Conservation (phyloP, 129 eudicot species). For the Artemisia argyi region DNA sequence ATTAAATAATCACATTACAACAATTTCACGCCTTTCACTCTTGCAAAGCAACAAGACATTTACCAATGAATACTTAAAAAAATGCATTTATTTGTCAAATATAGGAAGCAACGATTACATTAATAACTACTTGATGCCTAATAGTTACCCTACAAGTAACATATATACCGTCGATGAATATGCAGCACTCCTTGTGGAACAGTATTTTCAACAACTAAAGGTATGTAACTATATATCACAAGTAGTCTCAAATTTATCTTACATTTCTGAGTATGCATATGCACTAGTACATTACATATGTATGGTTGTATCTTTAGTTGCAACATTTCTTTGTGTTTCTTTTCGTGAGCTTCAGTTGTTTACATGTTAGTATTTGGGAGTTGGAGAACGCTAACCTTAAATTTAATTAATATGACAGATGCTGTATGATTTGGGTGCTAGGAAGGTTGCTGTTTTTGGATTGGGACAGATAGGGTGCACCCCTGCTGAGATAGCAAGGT, state of each 20-base stretch:
- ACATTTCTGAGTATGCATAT: not conserved
- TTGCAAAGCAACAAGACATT: constrained; percentile 27
- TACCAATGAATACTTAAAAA: constrained; percentile 21
- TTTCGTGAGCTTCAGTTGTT: too few species aligned
- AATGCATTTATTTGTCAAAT: constrained; percentile 38
- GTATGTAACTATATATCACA: constrained; percentile 19
- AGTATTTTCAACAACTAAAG: constrained; percentile 36
- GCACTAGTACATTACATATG: too few species aligned
- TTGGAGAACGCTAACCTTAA: not conserved
- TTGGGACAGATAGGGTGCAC: constrained; percentile 43
- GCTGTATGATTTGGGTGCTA: constrained; percentile 46
- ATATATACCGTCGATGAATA: constrained; percentile 26
- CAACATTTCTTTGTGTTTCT: too few species aligned
- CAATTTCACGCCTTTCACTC: constrained; percentile 12
- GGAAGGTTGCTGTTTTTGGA: constrained; percentile 53
- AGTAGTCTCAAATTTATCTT: not conserved
- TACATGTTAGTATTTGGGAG: not conserved
- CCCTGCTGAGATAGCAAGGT: constrained; percentile 31
- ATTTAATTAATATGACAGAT: constrained; percentile 26
- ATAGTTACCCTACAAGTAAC: constrained; percentile 15
- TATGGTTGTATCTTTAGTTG: not conserved
- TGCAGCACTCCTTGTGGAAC: constrained; percentile 29
- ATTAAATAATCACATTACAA: constrained; percentile 28
- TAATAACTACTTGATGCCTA: constrained; percentile 45
- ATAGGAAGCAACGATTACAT: constrained; percentile 55